These are phyloP conservation scores for Penicillium longicatenatum DNA, from an alignment of 495 filamentous ascomycete genomes.

Conservation along the genomic window DNA sequence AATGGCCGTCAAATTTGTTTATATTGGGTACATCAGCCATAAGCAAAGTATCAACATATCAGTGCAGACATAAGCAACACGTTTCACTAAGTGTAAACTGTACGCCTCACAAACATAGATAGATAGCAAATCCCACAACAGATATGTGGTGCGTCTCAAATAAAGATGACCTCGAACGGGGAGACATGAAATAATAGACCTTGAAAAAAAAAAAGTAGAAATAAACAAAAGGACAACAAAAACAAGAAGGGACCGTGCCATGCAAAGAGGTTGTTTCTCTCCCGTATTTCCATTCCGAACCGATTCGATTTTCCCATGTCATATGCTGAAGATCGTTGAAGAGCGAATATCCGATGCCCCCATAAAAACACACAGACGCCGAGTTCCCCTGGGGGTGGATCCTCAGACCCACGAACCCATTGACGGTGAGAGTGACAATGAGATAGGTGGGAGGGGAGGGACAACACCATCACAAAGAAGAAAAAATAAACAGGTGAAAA, in stretches of 20 bases:
- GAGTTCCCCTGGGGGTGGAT: conserved; percentile 16
- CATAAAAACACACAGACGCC: conserved; percentile 28
- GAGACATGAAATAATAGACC: conserved; percentile 10
- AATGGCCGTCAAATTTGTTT: conserved; percentile 8
- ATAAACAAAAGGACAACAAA: conserved; percentile 25
- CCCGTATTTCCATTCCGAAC: conserved; percentile 27
- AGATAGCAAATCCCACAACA: conserved; percentile 24
- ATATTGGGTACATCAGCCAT: conserved; percentile 28
- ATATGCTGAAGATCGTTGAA: conserved; percentile 29
- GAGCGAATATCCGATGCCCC: conserved; percentile 16
- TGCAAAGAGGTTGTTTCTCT: conserved; percentile 22
- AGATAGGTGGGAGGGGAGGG: conserved; percentile 13
- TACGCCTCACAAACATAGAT: conserved; percentile 30
- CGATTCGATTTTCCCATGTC: conserved; percentile 20
- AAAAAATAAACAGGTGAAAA: conserved; percentile 17
- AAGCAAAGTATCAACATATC: conserved; percentile 23
- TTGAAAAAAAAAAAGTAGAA: conserved; percentile 13
- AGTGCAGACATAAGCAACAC: conserved; percentile 22
- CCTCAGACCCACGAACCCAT: conserved; percentile 17
- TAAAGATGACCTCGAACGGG: conserved; percentile 8
- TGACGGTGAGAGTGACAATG: conserved; percentile 22
- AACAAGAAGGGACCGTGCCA: conserved; percentile 16
- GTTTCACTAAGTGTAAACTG: conserved; percentile 26
- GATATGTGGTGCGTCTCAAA: conserved; percentile 21
- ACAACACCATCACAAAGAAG: conserved; percentile 28